Evolutionary conservation across 805 yeast species (phyloP), one percentile per base, ranked within the genome.

Genomic region (Wickerhamiella azymoides): DNA sequence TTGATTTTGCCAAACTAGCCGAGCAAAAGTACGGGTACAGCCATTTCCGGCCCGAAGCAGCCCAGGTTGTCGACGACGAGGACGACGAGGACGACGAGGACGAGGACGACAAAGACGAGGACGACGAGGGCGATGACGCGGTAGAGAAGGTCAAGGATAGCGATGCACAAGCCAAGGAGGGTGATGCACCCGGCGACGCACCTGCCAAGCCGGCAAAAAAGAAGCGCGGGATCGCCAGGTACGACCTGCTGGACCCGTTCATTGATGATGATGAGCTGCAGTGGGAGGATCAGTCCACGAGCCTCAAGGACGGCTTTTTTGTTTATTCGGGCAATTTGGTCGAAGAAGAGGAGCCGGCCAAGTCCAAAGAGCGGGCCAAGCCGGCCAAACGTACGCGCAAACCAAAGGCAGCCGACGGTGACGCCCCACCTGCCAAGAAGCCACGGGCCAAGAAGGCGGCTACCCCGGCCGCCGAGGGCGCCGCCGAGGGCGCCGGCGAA

Each of bases 261-360:
- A 92, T 92, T 48, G 99, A 92, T 64, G 98, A 92, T 63, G 74
- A 84, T 13, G 99, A 92, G 63, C 67, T 86, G 54, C 73, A 77
- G 47, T 82, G 92, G 82, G 98, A 92, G 63, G 96, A 88, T 61
- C 93, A 83, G 56, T 78, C 94, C 8, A 88, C 89, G 2, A 78
- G 89, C 1, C 17, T 33, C 6, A 82, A 82, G 52, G 97, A 92
- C 57, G 98, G 97, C 1, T 92, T 88, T 60, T 92, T 89, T 54
- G 96, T 92, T 0, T 92, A 79, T 62, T 84, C 86, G 68, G 99
- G 99, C 0, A 93, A 94, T 2, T 66, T 89, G 49, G 77, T 80
- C 25, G 88, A 54, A 25, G 51, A 55, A 28, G 40, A 43, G 7
- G 49, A 45, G n/a, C 42, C 36, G 6, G 36, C 43, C 1, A 54